Evolutionary conservation across 495 filamentous ascomycete genomes (phyloP), one percentile per base, ranked within the genome.

Genomic region (Annulohypoxylon moriforme): DNA sequence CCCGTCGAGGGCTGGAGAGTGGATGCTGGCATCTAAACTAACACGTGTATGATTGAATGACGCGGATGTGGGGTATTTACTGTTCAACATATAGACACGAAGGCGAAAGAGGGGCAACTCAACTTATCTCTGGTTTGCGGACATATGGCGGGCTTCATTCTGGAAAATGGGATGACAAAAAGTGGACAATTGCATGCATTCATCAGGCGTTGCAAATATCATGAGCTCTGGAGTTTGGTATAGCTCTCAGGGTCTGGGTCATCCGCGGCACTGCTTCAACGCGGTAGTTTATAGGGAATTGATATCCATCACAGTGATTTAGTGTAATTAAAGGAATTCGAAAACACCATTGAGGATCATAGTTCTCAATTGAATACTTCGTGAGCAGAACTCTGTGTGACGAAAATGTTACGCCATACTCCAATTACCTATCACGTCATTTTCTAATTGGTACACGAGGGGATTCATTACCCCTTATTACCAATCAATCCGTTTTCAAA

Each of bases 1-100:
- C 96, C 96, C 58, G 91, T 98, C 63, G 87, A 88, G 83, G 86
- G 86, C 73, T 88, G 86, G 86, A 79, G 86, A 73, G 64, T 77
- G 44, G 82, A 86, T 74, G 82, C 84, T 22, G 83, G 83, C 46
- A 72, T 85, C 67, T 86, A 83, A 81, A 49, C n/a, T 49, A 53
- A 52, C 14, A 64, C 47, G 10, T 34, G 59, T 67, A 67, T 27
- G 47, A 53, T 64, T 67, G 66, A 65, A 40, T 58, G 59, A 64
- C 22, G 62, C 57, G 25, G 18, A 27, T 34, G 36, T 34, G 42
- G 68, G 67, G 65, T 60, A 59, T 57, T 75, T 66, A 71, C 50
- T 66, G 64, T 77, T 77, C 71, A 77, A 77, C 75, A 71, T 67
- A 75, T 74, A 65, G 73, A 74, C 18, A 36, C 42, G 66, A 67